These are phyloP conservation scores for Scutellaria galericulata DNA, from an alignment of 257 asterid genomes.

Conservation along the genomic window DNA sequence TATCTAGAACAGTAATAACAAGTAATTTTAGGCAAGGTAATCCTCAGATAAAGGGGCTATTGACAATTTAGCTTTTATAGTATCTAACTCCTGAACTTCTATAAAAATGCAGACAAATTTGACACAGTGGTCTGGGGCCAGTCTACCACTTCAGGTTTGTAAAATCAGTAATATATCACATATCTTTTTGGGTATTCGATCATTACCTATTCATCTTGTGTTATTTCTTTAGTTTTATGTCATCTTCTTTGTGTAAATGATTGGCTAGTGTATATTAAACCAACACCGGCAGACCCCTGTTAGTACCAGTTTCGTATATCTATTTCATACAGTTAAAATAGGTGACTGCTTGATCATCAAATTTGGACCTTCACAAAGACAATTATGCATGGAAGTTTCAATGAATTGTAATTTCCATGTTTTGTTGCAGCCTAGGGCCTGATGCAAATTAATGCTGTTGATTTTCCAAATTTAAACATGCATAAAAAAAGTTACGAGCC, in stretches of 20 bases:
- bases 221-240: constrained; percentile 26
- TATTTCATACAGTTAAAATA: constrained; percentile 4
- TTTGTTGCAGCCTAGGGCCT: not conserved
- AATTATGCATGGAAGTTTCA: constrained; percentile 1
- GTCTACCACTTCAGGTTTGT: constrained; percentile 97
- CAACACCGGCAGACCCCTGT: constrained; percentile 16
- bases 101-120: constrained; percentile 83
- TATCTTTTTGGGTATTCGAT: constrained; percentile 12
- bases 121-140: constrained; percentile 99
- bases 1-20: constrained; percentile 15
- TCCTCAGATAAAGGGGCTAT: not conserved
- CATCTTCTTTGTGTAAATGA: constrained; percentile 25
- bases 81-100: constrained; percentile 33
- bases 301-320: constrained; percentile 3
- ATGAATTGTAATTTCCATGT: not conserved
- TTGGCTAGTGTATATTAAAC: constrained; percentile 15
- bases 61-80: constrained; percentile 5
- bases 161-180: not conserved
- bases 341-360: constrained; percentile 12
- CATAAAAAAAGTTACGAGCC: not conserved
- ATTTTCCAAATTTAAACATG: constrained; percentile 2
- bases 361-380: not conserved
- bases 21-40: not conserved
- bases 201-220: not conserved
- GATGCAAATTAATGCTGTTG: not conserved